Evolutionary conservation across 352 stramenopile genomes (phyloP), one percentile per base, ranked within the genome.

Genomic region (Elongisporangium undulatum): DNA sequence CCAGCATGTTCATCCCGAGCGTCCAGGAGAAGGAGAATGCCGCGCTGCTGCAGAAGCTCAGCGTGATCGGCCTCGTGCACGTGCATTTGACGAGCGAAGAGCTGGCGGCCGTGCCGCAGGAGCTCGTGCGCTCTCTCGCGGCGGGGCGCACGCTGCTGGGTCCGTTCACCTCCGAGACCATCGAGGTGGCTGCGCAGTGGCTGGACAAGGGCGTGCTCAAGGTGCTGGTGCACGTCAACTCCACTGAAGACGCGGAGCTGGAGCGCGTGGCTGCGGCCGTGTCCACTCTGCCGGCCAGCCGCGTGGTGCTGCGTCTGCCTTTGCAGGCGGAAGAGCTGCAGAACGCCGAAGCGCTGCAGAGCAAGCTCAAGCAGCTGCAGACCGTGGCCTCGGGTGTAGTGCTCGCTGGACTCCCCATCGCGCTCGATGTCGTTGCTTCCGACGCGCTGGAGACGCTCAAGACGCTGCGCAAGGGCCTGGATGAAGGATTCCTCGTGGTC

Each of bases 121-220:
- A 58, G 15, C 68, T 85, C 51, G 86, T 87, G 59, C 34, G 52
- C 3, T 67, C 74, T 38, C 60, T 92, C 29, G 49, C 85, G 24
- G 66, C 71, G n/a, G 58, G 67, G n/a, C 71, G 82, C 19, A 60
- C 76, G 49, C 55, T 92, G 34, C 59, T 90, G 3, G 85, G 85
- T 22, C 82, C 82, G 15, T 94, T 94, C 59, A 54, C 63, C 0
- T 51, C 63, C 22, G 68, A 77, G 10, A 90, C 86, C 71, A 75
- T 91, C 17, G 79, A 84, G 10, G 52, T 56, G 5, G 63, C 87
- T 2, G 69, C 75, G 52, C 62, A 52, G 34, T 94, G 83, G 83
- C 71, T 94, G 48, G 79, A 94, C 51, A 68, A 94, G 21, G 82
- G 85, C 10, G 55, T 76, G 1, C 48, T 63, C 3, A 82, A 83